Percentiles rank a stretch among this genome's conserved stretches.
phyloP scores from a whole-genome alignment of 768 basidiomycete genomes.

The Lentinula lateritia region DNA sequence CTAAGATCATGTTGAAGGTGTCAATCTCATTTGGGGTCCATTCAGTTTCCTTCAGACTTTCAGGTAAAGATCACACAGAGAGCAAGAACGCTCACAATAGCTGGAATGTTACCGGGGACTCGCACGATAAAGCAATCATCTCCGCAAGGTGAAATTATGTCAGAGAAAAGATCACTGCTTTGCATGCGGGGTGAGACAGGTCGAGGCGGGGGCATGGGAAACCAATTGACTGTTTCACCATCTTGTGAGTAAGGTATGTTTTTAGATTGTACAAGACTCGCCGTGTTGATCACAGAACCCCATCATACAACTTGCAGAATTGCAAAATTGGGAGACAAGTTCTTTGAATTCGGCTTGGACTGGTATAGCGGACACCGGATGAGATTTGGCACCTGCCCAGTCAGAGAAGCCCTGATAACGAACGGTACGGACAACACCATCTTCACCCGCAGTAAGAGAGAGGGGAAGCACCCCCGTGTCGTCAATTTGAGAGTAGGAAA shows the following conservation, averaged over 20 bases:
- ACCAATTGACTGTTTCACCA: background rate
- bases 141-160: constrained; percentile 15
- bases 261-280: background rate
- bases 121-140: constrained; percentile 21
- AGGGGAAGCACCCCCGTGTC: constrained; percentile 40
- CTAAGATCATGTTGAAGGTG: constrained; percentile 31
- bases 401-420: constrained; percentile 8
- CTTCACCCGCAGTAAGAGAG: constrained; percentile 13
- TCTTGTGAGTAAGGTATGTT: background rate
- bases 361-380: background rate
- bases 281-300: constrained; percentile 2
- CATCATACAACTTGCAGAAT: constrained; percentile 1
- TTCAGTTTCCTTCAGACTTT: constrained; percentile 10
- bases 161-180: background rate
- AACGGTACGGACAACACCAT: constrained; percentile 20
- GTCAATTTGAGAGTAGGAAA: constrained; percentile 44
- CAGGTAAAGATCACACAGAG: constrained; percentile 3
- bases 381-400: background rate
- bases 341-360: background rate
- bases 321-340: constrained; percentile 3
- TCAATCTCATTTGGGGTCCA: constrained; percentile 38
- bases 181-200: background rate
- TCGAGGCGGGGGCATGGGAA: background rate
- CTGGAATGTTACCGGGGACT: background rate
- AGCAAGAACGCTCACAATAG: background rate